Evolutionary conservation across 495 filamentous ascomycete species (phyloP).

Genomic region (Podospora pseudocomata): DNA sequence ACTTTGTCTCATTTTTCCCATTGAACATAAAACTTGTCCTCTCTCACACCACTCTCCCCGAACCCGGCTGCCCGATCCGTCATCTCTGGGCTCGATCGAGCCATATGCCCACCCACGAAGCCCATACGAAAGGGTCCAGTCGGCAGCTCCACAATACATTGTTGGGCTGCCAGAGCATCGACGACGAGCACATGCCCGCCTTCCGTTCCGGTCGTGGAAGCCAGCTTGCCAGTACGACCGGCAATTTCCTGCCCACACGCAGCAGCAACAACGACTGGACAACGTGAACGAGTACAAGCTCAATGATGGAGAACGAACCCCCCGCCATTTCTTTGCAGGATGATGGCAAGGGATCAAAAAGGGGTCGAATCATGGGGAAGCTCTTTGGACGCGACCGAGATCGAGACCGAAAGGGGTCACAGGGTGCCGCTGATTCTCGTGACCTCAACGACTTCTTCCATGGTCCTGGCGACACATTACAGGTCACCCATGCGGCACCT

Average conservation of each 20-base stretch:
- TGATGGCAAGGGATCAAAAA: conserved; percentile 35
- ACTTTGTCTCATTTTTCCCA: conserved; percentile 1
- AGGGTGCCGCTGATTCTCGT: conserved; percentile 36
- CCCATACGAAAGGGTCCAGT: conserved; percentile 14
- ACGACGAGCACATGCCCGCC: conserved; percentile 18
- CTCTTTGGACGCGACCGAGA: conserved; percentile 41
- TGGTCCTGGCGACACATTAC: conserved; percentile 41
- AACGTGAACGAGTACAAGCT: neutral
- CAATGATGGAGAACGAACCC: conserved; percentile 46
- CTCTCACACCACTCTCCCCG: neutral
- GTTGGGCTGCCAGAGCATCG: conserved; percentile 18
- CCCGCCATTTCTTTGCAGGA: conserved; percentile 33
- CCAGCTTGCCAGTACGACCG: neutral
- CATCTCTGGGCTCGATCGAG: conserved; percentile 6
- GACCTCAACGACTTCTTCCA: conserved; percentile 45
- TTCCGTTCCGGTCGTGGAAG: conserved; percentile 14
- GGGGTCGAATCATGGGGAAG: conserved; percentile 49
- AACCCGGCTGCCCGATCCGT: conserved; percentile 13
- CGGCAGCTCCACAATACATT: conserved; percentile 22
- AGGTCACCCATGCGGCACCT: conserved; percentile 38
- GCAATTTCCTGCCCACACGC: neutral
- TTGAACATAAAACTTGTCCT: neutral
- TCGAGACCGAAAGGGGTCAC: conserved; percentile 40
- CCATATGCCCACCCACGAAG: conserved; percentile 18
- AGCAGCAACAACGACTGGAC: conserved; percentile 12